Evolutionary conservation across 2,329 filamentous ascomycete species (phyloP), one percentile per base, ranked within the genome.

Genomic region (Curvularia eragrostidis): DNA sequence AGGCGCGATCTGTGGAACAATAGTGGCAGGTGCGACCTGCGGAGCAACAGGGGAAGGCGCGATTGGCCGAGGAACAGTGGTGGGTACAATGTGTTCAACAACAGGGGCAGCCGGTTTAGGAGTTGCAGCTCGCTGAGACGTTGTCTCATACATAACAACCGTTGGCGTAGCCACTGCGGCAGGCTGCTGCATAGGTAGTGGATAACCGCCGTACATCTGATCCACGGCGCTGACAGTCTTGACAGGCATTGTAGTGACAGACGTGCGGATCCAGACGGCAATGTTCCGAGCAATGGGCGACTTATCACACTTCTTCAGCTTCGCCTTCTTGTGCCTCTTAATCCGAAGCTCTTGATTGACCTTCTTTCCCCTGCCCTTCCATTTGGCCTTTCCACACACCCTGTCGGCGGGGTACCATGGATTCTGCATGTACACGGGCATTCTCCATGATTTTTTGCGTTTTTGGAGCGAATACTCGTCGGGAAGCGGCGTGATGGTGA

Each of bases 361-460:
- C 4, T 18, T 12, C 30, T 63, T 57, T 34, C 65, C 62, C 10
- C 59, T 59, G 38, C 66, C 64, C 53, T 69, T 63, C 69, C 69
- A 71, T 44, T 69, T 61, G 6, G 66, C 66, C 12, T 64, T 54
- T 24, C 61, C 63, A 30, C 69, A 71, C 15, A 65, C 36, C 0
- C 21, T 15, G 13, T 23, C 38, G 2, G 18, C 51, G 1, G 48
- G 19, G 2, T 50, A 15, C 38, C 55, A 70, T 3, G 68, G 68
- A 18, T 68, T 56, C 4, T 34, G 6, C 38, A 71, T 60, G 18
- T 21, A 41, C 50, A 70, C 66, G 6, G 52, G 53, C 21, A 41
- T 62, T 42, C 68, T 63, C 59, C 63, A 66, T 1, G 68, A 67
- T n/a, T n/a, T n/a, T n/a, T n/a, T n/a, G 39, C 65, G 65, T 52